These are phyloP conservation scores for Pugionium cornutum DNA, from an alignment of 345 rosid species.

Conservation along the genomic window DNA sequence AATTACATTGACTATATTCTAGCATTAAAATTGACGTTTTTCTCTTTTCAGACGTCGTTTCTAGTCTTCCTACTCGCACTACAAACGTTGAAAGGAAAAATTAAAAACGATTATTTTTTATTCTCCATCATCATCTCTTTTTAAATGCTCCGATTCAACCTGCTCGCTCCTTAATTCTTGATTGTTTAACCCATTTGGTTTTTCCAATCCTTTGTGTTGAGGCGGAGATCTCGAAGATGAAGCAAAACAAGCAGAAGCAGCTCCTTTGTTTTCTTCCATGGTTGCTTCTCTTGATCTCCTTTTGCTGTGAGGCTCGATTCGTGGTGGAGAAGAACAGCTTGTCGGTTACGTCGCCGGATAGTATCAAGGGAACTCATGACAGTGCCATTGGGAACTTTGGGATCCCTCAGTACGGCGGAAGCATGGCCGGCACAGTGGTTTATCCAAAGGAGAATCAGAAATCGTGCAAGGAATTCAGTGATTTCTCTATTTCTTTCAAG, in stretches of 20 bases:
- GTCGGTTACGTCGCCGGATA: slow-evolving; percentile 85
- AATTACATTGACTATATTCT: too few species aligned
- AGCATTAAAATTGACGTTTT: too few species aligned
- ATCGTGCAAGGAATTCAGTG: slow-evolving; percentile 69
- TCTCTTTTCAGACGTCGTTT: too few species aligned
- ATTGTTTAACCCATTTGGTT: not conserved
- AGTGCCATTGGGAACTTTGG: slow-evolving; percentile 98
- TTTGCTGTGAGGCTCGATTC: slow-evolving; percentile 49
- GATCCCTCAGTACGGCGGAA: slow-evolving; percentile 99
- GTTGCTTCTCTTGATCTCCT: slow-evolving; percentile 17
- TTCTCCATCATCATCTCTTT: too few species aligned
- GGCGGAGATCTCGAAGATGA: slow-evolving; percentile 42
- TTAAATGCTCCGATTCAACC: slow-evolving; percentile 14
- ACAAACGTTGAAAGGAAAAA: too few species aligned
- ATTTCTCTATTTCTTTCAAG: slow-evolving; percentile 60
- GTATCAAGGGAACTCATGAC: slow-evolving; percentile 78
- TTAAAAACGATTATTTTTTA: too few species aligned
- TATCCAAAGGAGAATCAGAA: slow-evolving; percentile 75
- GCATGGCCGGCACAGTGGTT: slow-evolving; percentile 83
- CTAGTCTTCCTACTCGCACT: too few species aligned
- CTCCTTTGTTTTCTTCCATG: slow-evolving; percentile 42
- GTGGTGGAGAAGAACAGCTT: slow-evolving; percentile 98
- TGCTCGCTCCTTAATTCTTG: not conserved
- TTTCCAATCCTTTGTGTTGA: not conserved
- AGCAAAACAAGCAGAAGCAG: slow-evolving; percentile 20